Evolutionary conservation across 495 filamentous ascomycete species (phyloP), one percentile per base, ranked within the genome.

Genomic region (Aspergillus indologenus): DNA sequence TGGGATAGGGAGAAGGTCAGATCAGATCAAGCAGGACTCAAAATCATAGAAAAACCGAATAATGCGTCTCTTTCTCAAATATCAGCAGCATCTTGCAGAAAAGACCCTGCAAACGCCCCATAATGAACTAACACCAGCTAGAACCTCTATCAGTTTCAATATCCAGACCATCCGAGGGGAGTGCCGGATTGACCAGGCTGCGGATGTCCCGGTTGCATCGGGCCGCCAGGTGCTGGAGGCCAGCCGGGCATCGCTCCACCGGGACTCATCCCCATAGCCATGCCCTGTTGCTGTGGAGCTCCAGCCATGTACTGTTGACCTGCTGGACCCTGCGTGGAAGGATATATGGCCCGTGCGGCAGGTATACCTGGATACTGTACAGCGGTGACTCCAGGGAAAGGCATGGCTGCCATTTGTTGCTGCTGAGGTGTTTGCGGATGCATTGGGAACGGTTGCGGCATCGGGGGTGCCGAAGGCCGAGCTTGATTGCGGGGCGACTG

Each of bases 401-500:
- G 71, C 73, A 79, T 63, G 63, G 74, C 58, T 72, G 78, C 53
- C 74, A 76, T 73, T 52, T 81, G 77, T 62, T 85, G 82, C 67
- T 87, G 81, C 68, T 87, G 85, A 44, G 83, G 77, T 71, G 83
- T 60, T 62, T 81, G 71, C 68, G 83, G 73, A 50, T 80, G 80
- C 63, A 84, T 75, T 53, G 78, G 76, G 56, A 70, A 79, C 12
- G 69, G 69, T 60, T 79, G 76, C 12, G 70, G 68, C 65, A 76
- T 77, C 52, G 75, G 77, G 0, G 78, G 66, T 24, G 69, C 68
- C 42, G 71, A 67, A 15, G 74, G 75, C 14, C 74, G 75, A 46
- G 70, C 64, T 59, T 77, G 75, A 49, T 70, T 76, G 65, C 80
- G 80, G n/a, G 75, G 76, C 42, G 79, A 80, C 60, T 75, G 82